Evolutionary conservation across 108 stramenopile genomes (phyloP).

Genomic region (Pseudonitzschia multiseries): DNA sequence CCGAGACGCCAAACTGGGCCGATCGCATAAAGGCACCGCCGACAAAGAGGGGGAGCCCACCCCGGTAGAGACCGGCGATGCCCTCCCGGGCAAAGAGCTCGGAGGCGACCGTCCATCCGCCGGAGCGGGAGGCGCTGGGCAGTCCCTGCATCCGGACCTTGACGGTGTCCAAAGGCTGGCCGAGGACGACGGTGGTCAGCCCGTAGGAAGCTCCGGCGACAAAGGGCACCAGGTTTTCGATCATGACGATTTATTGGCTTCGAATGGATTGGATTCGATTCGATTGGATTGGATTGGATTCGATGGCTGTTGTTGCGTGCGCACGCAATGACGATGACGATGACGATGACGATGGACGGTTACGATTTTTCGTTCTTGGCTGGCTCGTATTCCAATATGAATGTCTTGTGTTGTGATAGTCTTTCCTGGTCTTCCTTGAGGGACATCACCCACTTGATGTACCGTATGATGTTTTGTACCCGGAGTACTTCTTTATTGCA

Average conservation of each 20-base stretch:
- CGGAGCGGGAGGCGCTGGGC: conserved; percentile 26
- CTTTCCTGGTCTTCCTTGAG: too few relatives aligned
- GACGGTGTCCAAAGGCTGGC: conserved; percentile 85
- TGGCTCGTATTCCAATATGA: too few relatives aligned
- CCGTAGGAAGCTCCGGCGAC: conserved; percentile 82
- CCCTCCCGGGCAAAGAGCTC: conserved; percentile 57
- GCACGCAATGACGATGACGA: too few relatives aligned
- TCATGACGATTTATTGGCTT: conserved; percentile 18
- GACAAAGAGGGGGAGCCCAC: conserved; percentile 71
- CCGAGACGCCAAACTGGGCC: conserved; percentile 86
- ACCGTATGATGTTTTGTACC: too few relatives aligned
- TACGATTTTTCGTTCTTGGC: too few relatives aligned
- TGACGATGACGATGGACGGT: too few relatives aligned
- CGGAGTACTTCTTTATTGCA: too few relatives aligned
- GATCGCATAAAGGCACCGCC: conserved; percentile 80
- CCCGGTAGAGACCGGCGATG: conserved; percentile 69
- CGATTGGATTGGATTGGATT: too few relatives aligned
- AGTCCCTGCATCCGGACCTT: conserved; percentile 65
- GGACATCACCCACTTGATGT: too few relatives aligned
- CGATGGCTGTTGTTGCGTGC: too few relatives aligned
- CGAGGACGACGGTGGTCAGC: conserved; percentile 74
- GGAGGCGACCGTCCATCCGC: conserved; percentile 38
- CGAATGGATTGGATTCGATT: too few relatives aligned
- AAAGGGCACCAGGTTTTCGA: conserved; percentile 59
- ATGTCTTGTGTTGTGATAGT: too few relatives aligned